Evolutionary conservation across 176 grass and related monocot genomes (phyloP), one percentile per base, ranked within the genome.

Genomic region (Triticum dicoccoides): DNA sequence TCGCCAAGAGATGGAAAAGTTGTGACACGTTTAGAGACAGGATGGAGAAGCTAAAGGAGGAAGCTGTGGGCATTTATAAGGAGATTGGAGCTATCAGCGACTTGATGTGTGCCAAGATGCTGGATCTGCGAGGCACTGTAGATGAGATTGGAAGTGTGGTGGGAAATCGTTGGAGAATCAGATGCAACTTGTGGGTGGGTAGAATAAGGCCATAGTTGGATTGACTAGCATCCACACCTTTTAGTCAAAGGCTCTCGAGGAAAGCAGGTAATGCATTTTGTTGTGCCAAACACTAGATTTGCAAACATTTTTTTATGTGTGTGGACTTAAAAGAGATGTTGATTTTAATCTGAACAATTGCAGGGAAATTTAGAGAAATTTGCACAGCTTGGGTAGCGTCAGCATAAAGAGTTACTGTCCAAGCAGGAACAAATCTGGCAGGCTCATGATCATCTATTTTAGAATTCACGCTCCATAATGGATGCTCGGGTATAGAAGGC

Each of bases 141-240:
- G 34, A 35, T 35, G 34, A 35, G 34, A 35, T 35, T 35, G 34
- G 34, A 35, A 35, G 73, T 52, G 71, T 73, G 5, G 76, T 76
- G 9, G 80, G 78, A 71, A 85, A 64, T 98, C 96, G 7, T 38
- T 98, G 69, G 90, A 95, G 84, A 98, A 92, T 78, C 96, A 98
- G 58, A 79, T 20, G 73, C 85, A 78, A 1, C 91, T 98, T 42
- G n/a, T 98, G 49, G 86, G 88, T 89, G 88, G 81, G 4, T 91
- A 98, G 70, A 58, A 7, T 13, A 33, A 39, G 52, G 88, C 96
- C 5, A 87, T 95, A 18, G 89, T 92, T 25, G 90, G 91, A 56
- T 79, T 98, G 3, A 89, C 86, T 76, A 61, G 58, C 14, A 90
- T 98, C 13, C 62, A 82, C 13, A 90, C 15, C 32, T 89, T 77